Conservation (phyloP, 78 protist species). For the Dictyostelium purpureum region DNA sequence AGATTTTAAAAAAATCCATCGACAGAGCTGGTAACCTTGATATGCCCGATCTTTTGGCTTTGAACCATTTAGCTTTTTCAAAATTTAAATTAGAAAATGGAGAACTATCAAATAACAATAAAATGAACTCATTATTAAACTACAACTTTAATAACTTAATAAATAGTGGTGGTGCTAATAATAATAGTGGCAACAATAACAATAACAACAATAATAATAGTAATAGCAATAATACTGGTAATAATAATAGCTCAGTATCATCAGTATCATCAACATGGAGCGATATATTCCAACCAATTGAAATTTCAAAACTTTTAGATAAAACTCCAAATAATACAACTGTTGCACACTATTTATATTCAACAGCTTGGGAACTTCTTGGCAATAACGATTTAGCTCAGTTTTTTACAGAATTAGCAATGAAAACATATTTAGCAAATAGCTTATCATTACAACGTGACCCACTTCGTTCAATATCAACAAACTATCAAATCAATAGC, state of each 20-base stretch:
- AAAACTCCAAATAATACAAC: background rate
- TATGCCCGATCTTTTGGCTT: slow-evolving; percentile 19
- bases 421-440: background rate
- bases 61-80: slow-evolving; percentile 7
- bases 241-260: background rate
- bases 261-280: background rate
- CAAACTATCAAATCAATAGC: background rate
- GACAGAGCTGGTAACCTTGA: slow-evolving; percentile 6
- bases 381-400: slow-evolving; percentile 25
- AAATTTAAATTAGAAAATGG: slow-evolving; percentile 14
- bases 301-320: background rate
- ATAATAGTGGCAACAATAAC: background rate
- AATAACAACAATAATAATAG: background rate
- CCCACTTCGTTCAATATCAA: background rate
- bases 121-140: background rate
- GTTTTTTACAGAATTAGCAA: slow-evolving; percentile 29
- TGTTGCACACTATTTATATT: background rate
- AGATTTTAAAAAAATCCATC: slow-evolving; percentile 8
- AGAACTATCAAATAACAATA: background rate
- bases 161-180: background rate
- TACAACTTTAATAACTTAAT: background rate
- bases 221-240: background rate
- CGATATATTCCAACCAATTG: slow-evolving; percentile 50
- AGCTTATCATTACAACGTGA: slow-evolving; percentile 2
- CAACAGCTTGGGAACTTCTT: slow-evolving; percentile 45